Percentiles rank a stretch among this genome's conserved stretches.
These are phyloP conservation scores for Brassica napus DNA, from an alignment of 345 rosid genomes.

Conservation along the genomic window Da-Ae NC_063452.1:49880501-49881000, in stretches of 20 bases:
- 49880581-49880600: conserved; percentile 40
- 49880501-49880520: neutral
- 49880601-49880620: conserved; percentile 56
- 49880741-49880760: conserved; percentile 63
- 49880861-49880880: conserved; percentile 64
- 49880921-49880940: conserved; percentile 53
- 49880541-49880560: conserved; percentile 1
- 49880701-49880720: conserved; percentile 83
- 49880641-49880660: conserved; percentile 78
- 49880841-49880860: conserved; percentile 69
- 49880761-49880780: conserved; percentile 66
- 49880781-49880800: conserved; percentile 54
- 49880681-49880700: conserved; percentile 77
- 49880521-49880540: neutral
- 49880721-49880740: conserved; percentile 72
- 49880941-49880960: conserved; percentile 42
- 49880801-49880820: conserved; percentile 53
- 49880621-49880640: conserved; percentile 51
- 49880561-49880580: conserved; percentile 9
- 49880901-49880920: conserved; percentile 49
- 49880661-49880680: conserved; percentile 67
- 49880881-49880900: conserved; percentile 74
- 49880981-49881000: conserved; percentile 62
- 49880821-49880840: conserved; percentile 46
- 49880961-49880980: conserved; percentile 48